Percentiles rank a stretch among this genome's conserved stretches.
Conservation (phyloP, 192 early-diverging fungal species). For the Podila clonocystis region DNA sequence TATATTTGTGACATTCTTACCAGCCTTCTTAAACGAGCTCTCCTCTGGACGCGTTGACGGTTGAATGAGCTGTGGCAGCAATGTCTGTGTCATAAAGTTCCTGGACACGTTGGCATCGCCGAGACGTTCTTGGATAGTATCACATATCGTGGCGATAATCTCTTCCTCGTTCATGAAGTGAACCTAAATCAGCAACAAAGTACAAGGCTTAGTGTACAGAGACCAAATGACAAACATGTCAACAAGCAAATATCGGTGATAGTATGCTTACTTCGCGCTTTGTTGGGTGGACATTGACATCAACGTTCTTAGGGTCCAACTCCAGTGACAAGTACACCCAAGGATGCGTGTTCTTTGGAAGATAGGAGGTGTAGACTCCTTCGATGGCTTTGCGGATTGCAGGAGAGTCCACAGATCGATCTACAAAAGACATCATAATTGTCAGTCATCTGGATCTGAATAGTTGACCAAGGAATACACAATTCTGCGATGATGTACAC, state of each 20-base stretch:
- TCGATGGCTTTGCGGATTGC: conserved; percentile 88
- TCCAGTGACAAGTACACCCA: conserved; percentile 93
- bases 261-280: conserved; percentile 76
- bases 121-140: conserved; percentile 74
- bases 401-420: conserved; percentile 84
- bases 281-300: conserved; percentile 99
- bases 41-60: conserved; percentile 7
- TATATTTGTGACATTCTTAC: not conserved
- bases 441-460: conserved; percentile 1
- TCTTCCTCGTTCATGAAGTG: conserved; percentile 93
- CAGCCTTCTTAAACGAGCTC: conserved; percentile 17
- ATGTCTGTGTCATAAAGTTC: conserved; percentile 76
- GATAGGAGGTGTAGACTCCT: conserved; percentile 76
- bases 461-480: not conserved
- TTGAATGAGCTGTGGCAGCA: conserved; percentile 28
- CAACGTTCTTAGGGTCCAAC: conserved; percentile 89
- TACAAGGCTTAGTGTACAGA: too few relatives aligned
- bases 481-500: not conserved
- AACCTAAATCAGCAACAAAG: conserved; percentile 57
- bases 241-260: not conserved
- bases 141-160: conserved; percentile 76
- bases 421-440: conserved; percentile 48
- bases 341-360: conserved; percentile 89
- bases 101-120: conserved; percentile 77
- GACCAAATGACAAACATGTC: too few relatives aligned